phyloP scores from a whole-genome alignment of 768 basidiomycete genomes.

The Tubosaeta brunneosetosa region DNA sequence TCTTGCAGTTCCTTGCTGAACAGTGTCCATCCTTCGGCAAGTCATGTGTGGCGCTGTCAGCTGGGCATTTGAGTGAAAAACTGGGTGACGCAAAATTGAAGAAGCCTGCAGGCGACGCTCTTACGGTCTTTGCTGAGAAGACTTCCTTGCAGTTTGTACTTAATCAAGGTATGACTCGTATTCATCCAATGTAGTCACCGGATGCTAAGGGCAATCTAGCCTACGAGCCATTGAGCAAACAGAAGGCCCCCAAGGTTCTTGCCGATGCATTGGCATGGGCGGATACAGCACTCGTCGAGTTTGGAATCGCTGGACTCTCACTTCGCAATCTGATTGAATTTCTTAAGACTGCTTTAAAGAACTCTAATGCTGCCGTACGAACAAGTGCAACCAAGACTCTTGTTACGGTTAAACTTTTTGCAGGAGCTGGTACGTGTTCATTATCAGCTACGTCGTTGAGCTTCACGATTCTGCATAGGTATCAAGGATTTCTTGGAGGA shows the following conservation, averaged over 20 bases:
- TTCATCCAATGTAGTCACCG: conserved; percentile 6
- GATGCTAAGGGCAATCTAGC: conserved; percentile 42
- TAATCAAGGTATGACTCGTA: conserved; percentile 63
- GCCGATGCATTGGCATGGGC: conserved; percentile 90
- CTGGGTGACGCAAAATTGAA: conserved; percentile 95
- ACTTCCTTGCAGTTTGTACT: conserved; percentile 93
- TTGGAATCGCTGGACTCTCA: conserved; percentile 84
- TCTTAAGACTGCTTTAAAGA: conserved; percentile 78
- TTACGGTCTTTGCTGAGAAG: conserved; percentile 83
- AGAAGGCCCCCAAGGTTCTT: conserved; percentile 95
- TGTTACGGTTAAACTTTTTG: conserved; percentile 88
- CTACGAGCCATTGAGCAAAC: conserved; percentile 89
- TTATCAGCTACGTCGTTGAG: neutral
- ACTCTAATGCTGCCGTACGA: conserved; percentile 91
- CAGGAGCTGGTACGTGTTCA: conserved; percentile 67
- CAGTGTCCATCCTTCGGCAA: conserved; percentile 79
- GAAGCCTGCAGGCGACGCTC: conserved; percentile 88
- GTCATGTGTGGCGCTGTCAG: conserved; percentile 76
- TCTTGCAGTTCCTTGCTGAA: conserved; percentile 69
- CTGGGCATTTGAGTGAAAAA: conserved; percentile 86
- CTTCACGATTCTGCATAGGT: conserved; percentile 43
- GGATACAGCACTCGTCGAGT: conserved; percentile 79
- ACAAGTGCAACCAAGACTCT: conserved; percentile 90
- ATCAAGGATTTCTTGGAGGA: conserved; percentile 92
- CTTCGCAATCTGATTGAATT: conserved; percentile 86